phyloP scores from a whole-genome alignment of 495 filamentous ascomycete species.

The Xylaria longipes region DNA sequence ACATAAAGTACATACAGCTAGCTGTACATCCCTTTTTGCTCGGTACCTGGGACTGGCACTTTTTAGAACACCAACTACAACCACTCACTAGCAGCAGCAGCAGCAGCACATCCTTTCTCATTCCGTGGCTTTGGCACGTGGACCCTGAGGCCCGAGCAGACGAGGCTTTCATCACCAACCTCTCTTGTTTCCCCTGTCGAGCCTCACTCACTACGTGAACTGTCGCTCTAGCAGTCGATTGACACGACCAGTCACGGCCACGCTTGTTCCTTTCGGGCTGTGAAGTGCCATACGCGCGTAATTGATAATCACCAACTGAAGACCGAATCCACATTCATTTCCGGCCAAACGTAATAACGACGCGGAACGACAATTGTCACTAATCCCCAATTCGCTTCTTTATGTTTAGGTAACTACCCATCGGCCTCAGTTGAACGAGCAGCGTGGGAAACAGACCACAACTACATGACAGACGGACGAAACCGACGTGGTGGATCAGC shows the following conservation, averaged over 20 bases:
- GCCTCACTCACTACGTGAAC: background rate
- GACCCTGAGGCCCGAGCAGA: background rate
- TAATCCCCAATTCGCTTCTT: background rate
- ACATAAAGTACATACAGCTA: conserved; percentile 15
- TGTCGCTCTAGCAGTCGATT: background rate
- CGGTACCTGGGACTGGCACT: conserved; percentile 1
- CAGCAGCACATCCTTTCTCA: conserved; percentile 14
- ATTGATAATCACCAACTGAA: conserved; percentile 15
- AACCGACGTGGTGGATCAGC: background rate
- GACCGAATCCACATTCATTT: conserved; percentile 1
- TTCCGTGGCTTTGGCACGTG: conserved; percentile 21
- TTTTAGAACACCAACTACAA: conserved; percentile 17
- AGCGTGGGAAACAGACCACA: background rate
- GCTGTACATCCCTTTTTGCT: conserved; percentile 12
- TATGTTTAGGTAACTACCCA: background rate
- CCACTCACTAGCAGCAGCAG: conserved; percentile 13
- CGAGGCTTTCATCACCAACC: conserved; percentile 2
- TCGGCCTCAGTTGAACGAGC: background rate
- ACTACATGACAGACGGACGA: background rate
- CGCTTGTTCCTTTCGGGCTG: background rate
- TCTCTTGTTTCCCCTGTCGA: conserved; percentile 2
- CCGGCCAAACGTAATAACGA: background rate
- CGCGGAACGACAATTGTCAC: background rate
- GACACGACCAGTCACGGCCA: conserved; percentile 10
- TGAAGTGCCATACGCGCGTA: background rate